Conservation (phyloP, 2,329 filamentous ascomycete species). For the Ophiosphaerella korrae region DNA sequence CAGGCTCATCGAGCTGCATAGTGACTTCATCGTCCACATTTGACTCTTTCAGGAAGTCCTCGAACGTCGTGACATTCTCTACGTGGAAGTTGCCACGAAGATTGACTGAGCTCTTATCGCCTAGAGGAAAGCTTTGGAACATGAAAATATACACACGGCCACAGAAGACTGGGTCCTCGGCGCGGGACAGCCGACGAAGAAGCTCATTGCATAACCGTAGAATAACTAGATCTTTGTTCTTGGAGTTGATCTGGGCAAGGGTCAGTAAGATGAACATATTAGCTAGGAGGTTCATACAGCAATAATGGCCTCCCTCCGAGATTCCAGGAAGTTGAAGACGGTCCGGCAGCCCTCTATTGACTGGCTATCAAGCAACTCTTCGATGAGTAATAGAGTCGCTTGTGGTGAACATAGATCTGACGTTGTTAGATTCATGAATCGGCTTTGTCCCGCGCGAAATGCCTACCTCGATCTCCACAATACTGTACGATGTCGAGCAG, state of each 20-base stretch:
- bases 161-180: constrained; percentile 96
- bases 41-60: constrained; percentile 57
- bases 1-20: constrained; percentile 70
- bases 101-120: constrained; percentile 97
- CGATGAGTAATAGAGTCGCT: constrained; percentile 85
- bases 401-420: constrained; percentile 70
- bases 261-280: constrained; percentile 26
- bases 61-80: constrained; percentile 89
- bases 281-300: constrained; percentile 58
- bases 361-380: constrained; percentile 94
- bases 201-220: constrained; percentile 95
- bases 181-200: constrained; percentile 87
- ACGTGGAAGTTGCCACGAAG: constrained; percentile 93
- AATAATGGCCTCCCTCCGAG: constrained; percentile 84
- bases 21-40: constrained; percentile 51
- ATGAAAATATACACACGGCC: constrained; percentile 98
- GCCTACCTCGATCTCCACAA: constrained; percentile 79
- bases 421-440: constrained; percentile 6
- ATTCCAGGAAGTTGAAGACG: constrained; percentile 95
- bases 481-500: constrained; percentile 89
- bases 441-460: constrained; percentile 18
- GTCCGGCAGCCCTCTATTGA: constrained; percentile 89
- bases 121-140: constrained; percentile 95
- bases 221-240: constrained; percentile 83
- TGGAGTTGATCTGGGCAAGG: constrained; percentile 36